phyloP scores from a whole-genome alignment of 257 asterid genomes.

The Solanum ossicruentum region DNA sequence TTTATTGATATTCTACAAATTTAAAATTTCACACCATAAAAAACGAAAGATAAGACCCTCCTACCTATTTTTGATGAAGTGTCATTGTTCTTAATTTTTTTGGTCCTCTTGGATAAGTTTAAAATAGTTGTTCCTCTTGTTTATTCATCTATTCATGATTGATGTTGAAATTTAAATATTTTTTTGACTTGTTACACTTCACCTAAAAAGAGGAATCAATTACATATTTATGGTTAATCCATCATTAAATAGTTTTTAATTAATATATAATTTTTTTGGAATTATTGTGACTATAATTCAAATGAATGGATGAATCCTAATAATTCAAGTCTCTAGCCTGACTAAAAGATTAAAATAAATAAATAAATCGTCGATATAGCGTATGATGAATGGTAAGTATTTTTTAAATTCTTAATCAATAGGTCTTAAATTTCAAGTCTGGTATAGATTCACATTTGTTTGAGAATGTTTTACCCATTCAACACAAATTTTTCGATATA shows the following conservation, averaged over 20 bases:
- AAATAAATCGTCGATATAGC: neutral
- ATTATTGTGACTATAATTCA: neutral
- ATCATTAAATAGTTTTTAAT: neutral
- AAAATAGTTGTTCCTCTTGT: neutral
- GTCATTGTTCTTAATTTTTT: neutral
- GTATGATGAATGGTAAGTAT: fast-evolving
- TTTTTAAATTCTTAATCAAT: neutral
- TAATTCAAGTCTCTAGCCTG: neutral
- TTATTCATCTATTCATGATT: neutral
- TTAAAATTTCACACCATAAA: neutral
- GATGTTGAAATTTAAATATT: neutral
- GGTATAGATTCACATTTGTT: neutral
- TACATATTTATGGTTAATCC: neutral
- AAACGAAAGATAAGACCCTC: neutral
- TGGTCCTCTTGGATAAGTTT: neutral
- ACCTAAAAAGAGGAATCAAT: neutral
- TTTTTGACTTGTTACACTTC: neutral
- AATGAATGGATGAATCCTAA: neutral
- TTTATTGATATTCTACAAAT: neutral
- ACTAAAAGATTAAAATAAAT: neutral
- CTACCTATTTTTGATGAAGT: neutral
- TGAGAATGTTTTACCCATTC: neutral
- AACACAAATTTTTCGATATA: fast-evolving
- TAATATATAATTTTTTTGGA: neutral
- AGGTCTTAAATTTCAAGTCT: neutral